Base-by-base conservation (phyloP, 129 eudicot genomes). In the Lactuca saligna region DNA sequence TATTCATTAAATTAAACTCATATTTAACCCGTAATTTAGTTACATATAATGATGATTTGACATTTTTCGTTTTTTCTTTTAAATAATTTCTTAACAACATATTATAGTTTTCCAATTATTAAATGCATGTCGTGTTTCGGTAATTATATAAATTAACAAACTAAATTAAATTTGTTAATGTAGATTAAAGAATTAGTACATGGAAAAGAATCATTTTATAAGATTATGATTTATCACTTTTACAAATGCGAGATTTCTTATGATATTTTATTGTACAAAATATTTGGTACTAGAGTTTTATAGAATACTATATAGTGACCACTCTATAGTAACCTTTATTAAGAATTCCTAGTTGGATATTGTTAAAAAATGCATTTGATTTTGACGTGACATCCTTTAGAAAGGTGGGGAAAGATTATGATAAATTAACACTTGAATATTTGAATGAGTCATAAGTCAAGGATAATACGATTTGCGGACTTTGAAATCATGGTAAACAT, bases 401-500 rank as follows among this genome's bases (percentile, higher is more conserved):
- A 68, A 37, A 9, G 50, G 62, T n/a, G 49, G 41, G 39, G 67
- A 5, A 53, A 1, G 35, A 29, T n/a, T 15, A 31, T 15, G 38
- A 44, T 55, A n/a, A 70, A 42, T 17, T 31, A 65, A 31, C 57
- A 17, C 6, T 73, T 73, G 54, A 71, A 73, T 16, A 2, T 73
- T 73, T 73, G 78, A 73, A 73, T 54, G 35, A 49, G 71, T 73
- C 78, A 54, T 51, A 61, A 61, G 77, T 72, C 70, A 62, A 34
- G 53, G 39, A 63, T 39, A 38, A 63, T 63, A 53, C 39, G 63
- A 63, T 53, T 73, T 62, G 63, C 39, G 56, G 77, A 73, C 70
- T 73, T 73, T 73, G 77, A 73, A 73, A 62, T 73, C 54, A 63
- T 63, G 77, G 71, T 63, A 64, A 73, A 63, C 48, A 63, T 50